phyloP scores from a whole-genome alignment of 1,284 basidiomycete species.

The Puccinia horiana region DNA sequence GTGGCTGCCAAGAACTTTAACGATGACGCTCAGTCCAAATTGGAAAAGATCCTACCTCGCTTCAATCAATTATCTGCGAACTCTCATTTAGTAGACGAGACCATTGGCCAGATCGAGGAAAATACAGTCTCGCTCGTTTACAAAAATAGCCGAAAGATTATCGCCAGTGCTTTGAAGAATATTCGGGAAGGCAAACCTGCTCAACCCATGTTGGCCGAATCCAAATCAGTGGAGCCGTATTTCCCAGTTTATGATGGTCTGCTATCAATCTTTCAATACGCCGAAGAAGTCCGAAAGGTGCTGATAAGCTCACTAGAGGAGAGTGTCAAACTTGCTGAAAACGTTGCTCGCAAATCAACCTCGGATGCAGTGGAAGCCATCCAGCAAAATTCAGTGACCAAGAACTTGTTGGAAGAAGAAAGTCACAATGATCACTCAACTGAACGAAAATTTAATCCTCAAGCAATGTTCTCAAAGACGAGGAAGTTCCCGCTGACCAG shows the following conservation, averaged over 20 bases:
- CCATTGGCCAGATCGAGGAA: conserved; percentile 80
- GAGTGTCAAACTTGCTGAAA: conserved; percentile 77
- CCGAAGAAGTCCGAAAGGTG: conserved; percentile 74
- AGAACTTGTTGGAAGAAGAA: conserved; percentile 67
- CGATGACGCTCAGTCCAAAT: conserved; percentile 71
- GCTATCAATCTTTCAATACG: conserved; percentile 83
- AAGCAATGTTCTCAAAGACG: conserved; percentile 82
- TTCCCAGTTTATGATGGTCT: conserved; percentile 86
- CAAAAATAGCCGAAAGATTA: conserved; percentile 60
- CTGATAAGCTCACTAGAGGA: conserved; percentile 80
- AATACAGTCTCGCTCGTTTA: conserved; percentile 66
- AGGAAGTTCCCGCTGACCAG: conserved; percentile 51
- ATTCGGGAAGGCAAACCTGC: conserved; percentile 72
- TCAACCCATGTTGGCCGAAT: neutral
- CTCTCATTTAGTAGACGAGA: conserved; percentile 74
- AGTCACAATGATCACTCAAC: conserved; percentile 72
- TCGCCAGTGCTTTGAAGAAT: conserved; percentile 73
- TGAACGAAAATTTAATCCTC: conserved; percentile 83
- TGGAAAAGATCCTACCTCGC: conserved; percentile 74
- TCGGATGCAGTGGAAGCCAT: conserved; percentile 71
- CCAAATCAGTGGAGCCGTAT: conserved; percentile 11
- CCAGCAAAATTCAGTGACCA: conserved; percentile 69
- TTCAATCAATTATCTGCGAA: conserved; percentile 81
- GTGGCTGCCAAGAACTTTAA: conserved; percentile 79
- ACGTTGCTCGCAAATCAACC: conserved; percentile 76